A percentile compares a stretch with the other conserved stretches of the same genome.
Evolutionary conservation across 345 rosid species (phyloP).

Genomic region (Gynandropsis gynandra): DNA sequence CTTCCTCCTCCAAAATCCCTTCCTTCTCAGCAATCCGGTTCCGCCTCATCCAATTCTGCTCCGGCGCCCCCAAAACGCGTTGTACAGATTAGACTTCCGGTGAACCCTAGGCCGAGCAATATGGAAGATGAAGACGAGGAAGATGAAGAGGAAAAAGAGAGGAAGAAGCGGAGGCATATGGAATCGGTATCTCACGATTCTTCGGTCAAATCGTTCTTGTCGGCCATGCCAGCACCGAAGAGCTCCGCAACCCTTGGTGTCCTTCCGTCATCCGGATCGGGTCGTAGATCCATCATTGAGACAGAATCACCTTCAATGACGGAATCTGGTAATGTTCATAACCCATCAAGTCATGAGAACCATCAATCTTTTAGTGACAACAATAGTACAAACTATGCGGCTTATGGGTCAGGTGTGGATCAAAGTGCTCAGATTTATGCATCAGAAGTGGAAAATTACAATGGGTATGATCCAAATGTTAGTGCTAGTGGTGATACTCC

Average conservation of each 20-base stretch:
- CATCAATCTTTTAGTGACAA: constrained; percentile 24
- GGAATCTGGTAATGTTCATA: constrained; percentile 26
- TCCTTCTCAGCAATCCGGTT: constrained; percentile 9
- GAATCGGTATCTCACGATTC: constrained; percentile 29
- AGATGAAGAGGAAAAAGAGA: constrained; percentile 42
- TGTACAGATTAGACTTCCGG: constrained; percentile 64
- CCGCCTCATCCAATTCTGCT: neutral
- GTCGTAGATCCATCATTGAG: constrained; percentile 60
- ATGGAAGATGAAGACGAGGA: constrained; percentile 26
- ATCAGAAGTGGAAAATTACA: constrained; percentile 21
- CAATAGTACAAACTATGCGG: constrained; percentile 12
- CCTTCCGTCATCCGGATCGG: constrained; percentile 44
- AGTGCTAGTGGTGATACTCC: constrained; percentile 25
- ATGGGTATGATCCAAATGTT: constrained; percentile 30
- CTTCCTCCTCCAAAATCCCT: constrained; percentile 46
- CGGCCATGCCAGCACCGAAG: constrained; percentile 70
- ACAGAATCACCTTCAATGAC: constrained; percentile 31
- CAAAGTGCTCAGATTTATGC: constrained; percentile 20
- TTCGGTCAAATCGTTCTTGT: constrained; percentile 62
- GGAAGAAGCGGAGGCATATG: constrained; percentile 36
- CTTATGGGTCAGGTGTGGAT: constrained; percentile 4
- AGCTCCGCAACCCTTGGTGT: constrained; percentile 59
- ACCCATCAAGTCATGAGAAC: constrained; percentile 12
- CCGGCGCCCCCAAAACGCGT: constrained; percentile 41
- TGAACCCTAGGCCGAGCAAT: constrained; percentile 27